Evolutionary conservation across 176 grass and related monocot genomes (phyloP).

Genomic region (Saccharum officinarum): DNA sequence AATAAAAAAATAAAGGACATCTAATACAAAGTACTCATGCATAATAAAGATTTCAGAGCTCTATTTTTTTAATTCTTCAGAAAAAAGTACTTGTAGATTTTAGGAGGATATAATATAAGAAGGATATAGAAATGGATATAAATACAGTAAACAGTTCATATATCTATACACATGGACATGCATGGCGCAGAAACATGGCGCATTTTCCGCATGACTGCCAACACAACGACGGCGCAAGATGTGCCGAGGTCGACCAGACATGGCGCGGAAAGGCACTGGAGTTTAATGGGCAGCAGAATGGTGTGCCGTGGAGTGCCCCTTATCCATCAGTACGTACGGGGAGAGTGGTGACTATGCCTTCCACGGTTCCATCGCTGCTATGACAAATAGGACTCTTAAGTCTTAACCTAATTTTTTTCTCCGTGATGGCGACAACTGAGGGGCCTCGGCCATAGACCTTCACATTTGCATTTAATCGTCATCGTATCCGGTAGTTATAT

Average conservation of each 20-base stretch:
- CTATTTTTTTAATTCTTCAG: neutral
- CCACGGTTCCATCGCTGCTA: neutral
- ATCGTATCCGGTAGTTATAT: slow-evolving; percentile 32
- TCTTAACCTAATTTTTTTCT: slow-evolving; percentile 4
- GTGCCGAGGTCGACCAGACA: neutral
- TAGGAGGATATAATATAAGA: neutral
- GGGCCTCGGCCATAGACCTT: slow-evolving; percentile 1
- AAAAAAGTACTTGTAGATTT: neutral
- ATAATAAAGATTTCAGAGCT: neutral
- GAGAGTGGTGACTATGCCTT: neutral
- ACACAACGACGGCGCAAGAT: neutral
- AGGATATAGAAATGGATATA: no score
- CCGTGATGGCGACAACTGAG: slow-evolving; percentile 16
- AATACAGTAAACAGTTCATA: neutral
- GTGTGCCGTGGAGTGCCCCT: neutral
- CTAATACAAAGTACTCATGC: neutral
- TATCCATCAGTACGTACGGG: neutral
- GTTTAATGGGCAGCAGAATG: neutral
- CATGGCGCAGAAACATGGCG: neutral
- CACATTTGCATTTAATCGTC: slow-evolving; percentile 32
- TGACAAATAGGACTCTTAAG: slow-evolving; percentile 21
- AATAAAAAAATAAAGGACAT: no score
- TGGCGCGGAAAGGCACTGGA: slow-evolving; percentile 24
- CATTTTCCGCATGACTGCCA: neutral
- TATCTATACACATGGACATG: neutral